phyloP scores from a whole-genome alignment of 1,284 basidiomycete genomes.

The Cryptococcus jaspeensis region DNA sequence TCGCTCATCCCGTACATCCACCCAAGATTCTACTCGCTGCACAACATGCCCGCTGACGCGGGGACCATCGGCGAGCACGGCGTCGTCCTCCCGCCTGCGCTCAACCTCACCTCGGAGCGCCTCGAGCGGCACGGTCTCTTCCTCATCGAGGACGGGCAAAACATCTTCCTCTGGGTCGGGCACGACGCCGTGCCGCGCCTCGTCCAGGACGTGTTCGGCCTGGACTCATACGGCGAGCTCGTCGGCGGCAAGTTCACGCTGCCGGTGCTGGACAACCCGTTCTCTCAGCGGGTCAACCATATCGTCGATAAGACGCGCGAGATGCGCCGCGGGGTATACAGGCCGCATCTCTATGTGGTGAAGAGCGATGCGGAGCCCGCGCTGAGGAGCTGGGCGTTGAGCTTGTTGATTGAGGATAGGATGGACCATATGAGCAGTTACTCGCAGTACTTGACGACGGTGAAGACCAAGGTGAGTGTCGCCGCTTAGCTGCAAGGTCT shows the following conservation, averaged over 20 bases:
- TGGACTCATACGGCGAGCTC: slow-evolving; percentile 82
- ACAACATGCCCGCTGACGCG: slow-evolving; percentile 71
- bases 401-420: slow-evolving; percentile 91
- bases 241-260: slow-evolving; percentile 91
- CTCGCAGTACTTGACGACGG: slow-evolving; percentile 79
- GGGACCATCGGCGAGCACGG: slow-evolving; percentile 47
- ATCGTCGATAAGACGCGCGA: slow-evolving; percentile 91
- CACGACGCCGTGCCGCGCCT: slow-evolving; percentile 94
- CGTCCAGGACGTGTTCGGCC: slow-evolving; percentile 88
- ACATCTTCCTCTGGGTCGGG: slow-evolving; percentile 96
- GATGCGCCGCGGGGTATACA: slow-evolving; percentile 74
- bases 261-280: slow-evolving; percentile 82
- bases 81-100: slow-evolving; percentile 54
- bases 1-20: slow-evolving; percentile 90
- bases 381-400: slow-evolving; percentile 90
- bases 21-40: slow-evolving; percentile 91
- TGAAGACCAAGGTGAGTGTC: slow-evolving; percentile 68
- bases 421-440: slow-evolving; percentile 94
- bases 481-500: background rate
- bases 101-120: slow-evolving; percentile 89
- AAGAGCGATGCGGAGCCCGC: slow-evolving; percentile 98
- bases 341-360: slow-evolving; percentile 93
- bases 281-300: slow-evolving; percentile 90
- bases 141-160: slow-evolving; percentile 96
- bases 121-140: slow-evolving; percentile 94